Percentiles rank a stretch among this genome's conserved stretches.
Conservation (phyloP, 305 asterid genomes). For the Solanum hybrid region DNA sequence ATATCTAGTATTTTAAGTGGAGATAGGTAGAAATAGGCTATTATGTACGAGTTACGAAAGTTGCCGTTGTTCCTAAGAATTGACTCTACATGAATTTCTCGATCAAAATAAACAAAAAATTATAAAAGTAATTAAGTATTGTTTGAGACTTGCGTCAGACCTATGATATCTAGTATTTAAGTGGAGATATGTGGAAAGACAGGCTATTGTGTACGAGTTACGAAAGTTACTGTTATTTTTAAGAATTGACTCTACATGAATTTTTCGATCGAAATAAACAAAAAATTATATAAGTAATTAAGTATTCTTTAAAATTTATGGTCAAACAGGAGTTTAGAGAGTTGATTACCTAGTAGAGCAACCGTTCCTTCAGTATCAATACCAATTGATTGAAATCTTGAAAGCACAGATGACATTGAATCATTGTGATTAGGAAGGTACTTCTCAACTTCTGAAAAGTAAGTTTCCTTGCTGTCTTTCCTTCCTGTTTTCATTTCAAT, state of each 20-base stretch:
- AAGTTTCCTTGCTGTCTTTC: slow-evolving; percentile 45
- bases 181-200: not conserved
- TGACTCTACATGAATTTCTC: too few species aligned
- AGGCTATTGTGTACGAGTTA: not conserved
- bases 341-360: slow-evolving; percentile 50
- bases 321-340: not conserved
- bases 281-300: accelerated
- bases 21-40: too few species aligned
- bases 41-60: too few species aligned
- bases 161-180: not conserved
- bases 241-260: not conserved
- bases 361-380: slow-evolving; percentile 54
- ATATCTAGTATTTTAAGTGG: too few species aligned
- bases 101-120: too few species aligned
- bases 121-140: too few species aligned
- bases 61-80: too few species aligned
- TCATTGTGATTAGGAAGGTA: slow-evolving; percentile 67
- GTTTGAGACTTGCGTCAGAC: not conserved
- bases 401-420: slow-evolving; percentile 40
- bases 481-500: slow-evolving; percentile 70
- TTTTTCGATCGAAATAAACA: not conserved
- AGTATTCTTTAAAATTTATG: not conserved
- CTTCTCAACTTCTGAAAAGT: slow-evolving; percentile 29
- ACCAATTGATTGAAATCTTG: slow-evolving; percentile 44
- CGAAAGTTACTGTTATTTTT: not conserved